Conservation (phyloP, 495 filamentous ascomycete genomes). For the Hyaloscypha hepaticicola region DNA sequence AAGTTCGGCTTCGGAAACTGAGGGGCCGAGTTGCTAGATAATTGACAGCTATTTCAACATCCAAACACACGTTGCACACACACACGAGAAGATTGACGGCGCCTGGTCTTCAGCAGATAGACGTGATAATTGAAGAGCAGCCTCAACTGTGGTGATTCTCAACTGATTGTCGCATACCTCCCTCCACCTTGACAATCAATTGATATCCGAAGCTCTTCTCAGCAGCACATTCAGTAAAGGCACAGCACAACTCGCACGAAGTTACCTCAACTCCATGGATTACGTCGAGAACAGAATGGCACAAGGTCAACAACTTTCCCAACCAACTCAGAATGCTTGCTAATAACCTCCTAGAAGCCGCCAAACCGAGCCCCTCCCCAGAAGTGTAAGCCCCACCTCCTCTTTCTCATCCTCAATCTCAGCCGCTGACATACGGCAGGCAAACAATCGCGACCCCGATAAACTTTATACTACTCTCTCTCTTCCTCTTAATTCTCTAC, state of each 20-base stretch:
- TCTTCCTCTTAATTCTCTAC: slow-evolving; percentile 71
- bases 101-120: not conserved
- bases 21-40: not conserved
- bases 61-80: too few relatives aligned
- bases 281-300: slow-evolving; percentile 56
- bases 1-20: too few relatives aligned
- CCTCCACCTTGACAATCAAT: not conserved
- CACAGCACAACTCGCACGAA: not conserved
- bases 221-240: not conserved
- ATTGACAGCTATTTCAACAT: not conserved
- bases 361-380: slow-evolving; percentile 17
- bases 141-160: not conserved
- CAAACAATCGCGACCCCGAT: slow-evolving; percentile 71
- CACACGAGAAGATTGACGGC: not conserved
- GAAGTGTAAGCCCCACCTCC: slow-evolving; percentile 23
- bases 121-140: not conserved
- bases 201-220: not conserved
- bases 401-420: slow-evolving; percentile 15
- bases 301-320: slow-evolving; percentile 37
- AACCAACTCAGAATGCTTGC: slow-evolving; percentile 18
- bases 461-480: slow-evolving; percentile 70
- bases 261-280: slow-evolving; percentile 42
- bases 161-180: not conserved
- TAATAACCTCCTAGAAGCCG: slow-evolving; percentile 32
- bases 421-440: slow-evolving; percentile 36